Percentiles rank a stretch among this genome's conserved stretches.
Conservation (phyloP, 148 eudicot species). For the Pouteria glomerata region DNA sequence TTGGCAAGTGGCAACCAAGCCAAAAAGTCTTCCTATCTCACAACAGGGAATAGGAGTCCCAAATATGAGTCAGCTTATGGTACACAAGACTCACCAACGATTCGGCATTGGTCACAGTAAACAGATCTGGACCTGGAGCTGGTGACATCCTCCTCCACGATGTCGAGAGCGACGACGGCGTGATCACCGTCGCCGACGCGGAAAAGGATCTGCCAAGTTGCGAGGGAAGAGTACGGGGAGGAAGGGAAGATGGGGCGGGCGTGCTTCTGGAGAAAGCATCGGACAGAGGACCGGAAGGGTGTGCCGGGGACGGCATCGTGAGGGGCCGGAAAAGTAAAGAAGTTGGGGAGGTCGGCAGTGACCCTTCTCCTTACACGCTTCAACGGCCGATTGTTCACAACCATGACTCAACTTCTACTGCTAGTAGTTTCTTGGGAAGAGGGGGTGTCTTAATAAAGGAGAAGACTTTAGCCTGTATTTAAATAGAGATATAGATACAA, state of each 20-base stretch:
- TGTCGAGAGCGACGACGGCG: constrained; percentile 56
- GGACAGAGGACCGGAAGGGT: constrained; percentile 35
- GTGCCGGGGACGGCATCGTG: constrained; percentile 39
- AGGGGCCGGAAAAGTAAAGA: no score
- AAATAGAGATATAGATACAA: no score
- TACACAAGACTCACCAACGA: constrained; percentile 87
- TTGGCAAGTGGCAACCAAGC: no score
- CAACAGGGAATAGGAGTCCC: no score
- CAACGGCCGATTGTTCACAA: constrained; percentile 67
- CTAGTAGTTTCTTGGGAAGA: no score
- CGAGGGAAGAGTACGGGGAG: constrained; percentile 54
- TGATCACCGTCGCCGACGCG: constrained; percentile 43
- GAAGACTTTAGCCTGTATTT: no score
- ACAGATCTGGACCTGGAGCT: constrained; percentile 78
- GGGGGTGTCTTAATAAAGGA: no score
- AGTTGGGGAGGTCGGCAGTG: constrained; percentile 67
- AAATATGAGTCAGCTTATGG: no score
- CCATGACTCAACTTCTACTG: no score
- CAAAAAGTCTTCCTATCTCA: no score
- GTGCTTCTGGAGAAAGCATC: constrained; percentile 53
- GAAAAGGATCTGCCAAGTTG: constrained; percentile 74
- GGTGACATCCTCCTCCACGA: constrained; percentile 83
- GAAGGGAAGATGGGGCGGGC: constrained; percentile 89
- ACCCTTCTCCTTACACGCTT: constrained; percentile 79
- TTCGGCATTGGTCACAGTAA: constrained; percentile 88